These are phyloP conservation scores for Lasiosphaeriaceae sp. DNA, from an alignment of 495 filamentous ascomycete species.

Conservation along the genomic window DNA sequence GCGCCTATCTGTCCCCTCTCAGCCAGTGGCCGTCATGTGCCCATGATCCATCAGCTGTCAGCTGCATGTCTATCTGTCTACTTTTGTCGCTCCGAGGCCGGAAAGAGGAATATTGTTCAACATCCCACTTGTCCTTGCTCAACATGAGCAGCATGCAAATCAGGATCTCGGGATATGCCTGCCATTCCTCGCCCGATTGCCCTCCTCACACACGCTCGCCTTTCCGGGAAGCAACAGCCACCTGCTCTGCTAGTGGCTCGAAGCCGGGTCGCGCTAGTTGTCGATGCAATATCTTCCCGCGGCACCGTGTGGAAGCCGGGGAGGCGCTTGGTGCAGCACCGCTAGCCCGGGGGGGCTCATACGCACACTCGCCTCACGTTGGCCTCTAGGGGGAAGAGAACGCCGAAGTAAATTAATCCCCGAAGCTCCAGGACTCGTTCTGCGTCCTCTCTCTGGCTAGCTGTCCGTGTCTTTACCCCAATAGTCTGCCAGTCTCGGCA, in stretches of 20 bases:
- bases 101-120: no score
- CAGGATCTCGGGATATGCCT: background rate
- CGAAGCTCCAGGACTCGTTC: background rate
- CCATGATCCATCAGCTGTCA: background rate
- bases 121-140: no score
- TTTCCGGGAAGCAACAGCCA: constrained; percentile 5
- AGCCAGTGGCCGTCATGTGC: background rate
- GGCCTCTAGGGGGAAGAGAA: background rate
- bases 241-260: background rate
- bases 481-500: constrained; percentile 2
- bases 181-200: background rate
- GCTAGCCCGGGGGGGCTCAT: constrained; percentile 9
- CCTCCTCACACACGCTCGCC: background rate
- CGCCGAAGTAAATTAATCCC: constrained; percentile 11
- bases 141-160: background rate
- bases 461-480: constrained; percentile 6
- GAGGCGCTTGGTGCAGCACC: constrained; percentile 6
- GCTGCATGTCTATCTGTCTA: background rate
- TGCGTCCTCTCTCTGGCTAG: background rate
- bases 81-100: background rate
- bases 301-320: background rate
- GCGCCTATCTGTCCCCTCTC: background rate
- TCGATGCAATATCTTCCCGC: constrained; percentile 7
- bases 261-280: background rate
- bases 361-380: background rate